Evolutionary conservation across 768 basidiomycete species (phyloP).

Genomic region (Kondoa malvinella): DNA sequence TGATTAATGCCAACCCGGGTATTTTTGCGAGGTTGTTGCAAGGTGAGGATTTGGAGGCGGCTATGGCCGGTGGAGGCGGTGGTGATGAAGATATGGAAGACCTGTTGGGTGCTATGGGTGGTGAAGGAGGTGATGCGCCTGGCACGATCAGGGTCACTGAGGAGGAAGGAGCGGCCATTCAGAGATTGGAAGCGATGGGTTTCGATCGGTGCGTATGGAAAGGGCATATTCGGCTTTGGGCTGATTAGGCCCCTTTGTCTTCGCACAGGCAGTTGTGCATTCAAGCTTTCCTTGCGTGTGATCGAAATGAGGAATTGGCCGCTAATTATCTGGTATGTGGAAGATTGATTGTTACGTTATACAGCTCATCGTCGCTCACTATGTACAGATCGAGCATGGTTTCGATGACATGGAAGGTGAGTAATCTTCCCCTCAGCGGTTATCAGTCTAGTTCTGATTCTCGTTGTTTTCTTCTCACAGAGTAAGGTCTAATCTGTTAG

Average conservation of each 20-base stretch:
- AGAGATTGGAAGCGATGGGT: slow-evolving; percentile 71
- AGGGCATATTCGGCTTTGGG: background rate
- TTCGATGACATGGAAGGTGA: background rate
- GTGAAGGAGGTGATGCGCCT: slow-evolving; percentile 34
- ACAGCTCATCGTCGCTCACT: background rate
- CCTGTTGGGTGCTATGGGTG: slow-evolving; percentile 22
- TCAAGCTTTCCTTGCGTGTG: slow-evolving; percentile 85
- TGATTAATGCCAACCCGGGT: slow-evolving; percentile 55
- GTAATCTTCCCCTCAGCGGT: background rate
- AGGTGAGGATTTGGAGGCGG: slow-evolving; percentile 29
- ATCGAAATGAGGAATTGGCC: slow-evolving; percentile 89
- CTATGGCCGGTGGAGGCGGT: slow-evolving; percentile 30
- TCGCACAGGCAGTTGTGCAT: slow-evolving; percentile 29
- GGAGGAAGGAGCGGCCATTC: slow-evolving; percentile 76
- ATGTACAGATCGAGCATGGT: background rate
- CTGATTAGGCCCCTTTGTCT: background rate
- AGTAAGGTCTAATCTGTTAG: too few species aligned
- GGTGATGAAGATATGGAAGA: slow-evolving; percentile 33
- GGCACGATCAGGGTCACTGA: slow-evolving; percentile 58
- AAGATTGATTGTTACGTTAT: background rate
- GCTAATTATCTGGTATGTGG: slow-evolving; percentile 73
- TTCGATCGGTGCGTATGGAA: slow-evolving; percentile 58
- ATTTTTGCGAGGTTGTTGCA: slow-evolving; percentile 49
- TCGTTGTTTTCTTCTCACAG: background rate
- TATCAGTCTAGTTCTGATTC: background rate